These are phyloP conservation scores for Pittosporum tobira DNA, from an alignment of 129 eudicot species.

Conservation along the genomic window DNA sequence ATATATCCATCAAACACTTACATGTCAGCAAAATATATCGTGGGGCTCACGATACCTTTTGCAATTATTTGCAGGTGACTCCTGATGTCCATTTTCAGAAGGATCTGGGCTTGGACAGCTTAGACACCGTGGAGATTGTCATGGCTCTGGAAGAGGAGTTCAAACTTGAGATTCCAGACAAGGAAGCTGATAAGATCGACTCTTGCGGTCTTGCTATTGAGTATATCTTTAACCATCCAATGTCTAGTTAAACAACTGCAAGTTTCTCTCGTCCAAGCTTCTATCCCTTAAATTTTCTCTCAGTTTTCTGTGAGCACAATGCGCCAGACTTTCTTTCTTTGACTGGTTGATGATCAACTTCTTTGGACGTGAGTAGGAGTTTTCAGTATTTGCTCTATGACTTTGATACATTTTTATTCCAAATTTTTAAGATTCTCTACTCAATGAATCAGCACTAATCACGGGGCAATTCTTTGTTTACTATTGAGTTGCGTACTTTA, in stretches of 20 bases:
- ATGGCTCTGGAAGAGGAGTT: slow-evolving; percentile 98
- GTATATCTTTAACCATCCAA: slow-evolving; percentile 62
- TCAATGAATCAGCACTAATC: no score
- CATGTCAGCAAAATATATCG: no score
- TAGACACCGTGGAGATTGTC: slow-evolving; percentile 75
- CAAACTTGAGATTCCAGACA: slow-evolving; percentile 82
- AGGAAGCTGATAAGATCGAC: slow-evolving; percentile 89
- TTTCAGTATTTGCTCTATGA: background rate
- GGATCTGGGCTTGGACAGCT: slow-evolving; percentile 84
- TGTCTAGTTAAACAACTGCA: slow-evolving; percentile 49
- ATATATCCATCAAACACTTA: no score
- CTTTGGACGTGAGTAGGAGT: no score
- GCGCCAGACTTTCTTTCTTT: background rate
- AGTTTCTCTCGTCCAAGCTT: background rate
- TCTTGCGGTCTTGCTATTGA: slow-evolving; percentile 72
- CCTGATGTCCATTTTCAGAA: slow-evolving; percentile 80
- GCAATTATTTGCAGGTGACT: slow-evolving; percentile 53
- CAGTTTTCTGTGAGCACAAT: no score
- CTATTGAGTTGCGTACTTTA: no score
- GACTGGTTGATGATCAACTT: background rate
- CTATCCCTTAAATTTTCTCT: background rate
- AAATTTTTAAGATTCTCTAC: no score
- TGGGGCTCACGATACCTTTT: background rate
- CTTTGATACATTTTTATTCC: background rate
- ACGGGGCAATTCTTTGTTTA: no score